Percentiles rank a stretch among this genome's conserved stretches.
phyloP scores from a whole-genome alignment of 352 stramenopile species.

The Globisporangium yorkense region DNA sequence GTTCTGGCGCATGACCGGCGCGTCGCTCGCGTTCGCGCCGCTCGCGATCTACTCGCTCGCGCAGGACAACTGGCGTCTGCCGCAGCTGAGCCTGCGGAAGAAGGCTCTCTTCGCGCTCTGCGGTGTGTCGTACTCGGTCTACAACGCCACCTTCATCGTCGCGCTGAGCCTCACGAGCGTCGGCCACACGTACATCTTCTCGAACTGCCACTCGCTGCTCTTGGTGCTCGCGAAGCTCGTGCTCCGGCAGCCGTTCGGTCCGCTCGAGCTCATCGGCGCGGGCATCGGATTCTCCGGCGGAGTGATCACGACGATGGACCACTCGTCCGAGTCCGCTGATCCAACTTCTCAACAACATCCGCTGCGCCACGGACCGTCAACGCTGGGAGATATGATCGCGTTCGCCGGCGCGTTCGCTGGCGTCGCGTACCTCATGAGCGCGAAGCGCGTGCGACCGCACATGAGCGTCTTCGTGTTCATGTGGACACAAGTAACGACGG shows the following conservation, averaged over 20 bases:
- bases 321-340: slow-evolving; percentile 1
- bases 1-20: slow-evolving; percentile 48
- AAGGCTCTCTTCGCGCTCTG: slow-evolving; percentile 22
- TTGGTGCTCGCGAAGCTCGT: slow-evolving; percentile 44
- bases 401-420: slow-evolving; percentile 44
- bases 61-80: slow-evolving; percentile 15
- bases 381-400: slow-evolving; percentile 41
- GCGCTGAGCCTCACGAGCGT: slow-evolving; percentile 45
- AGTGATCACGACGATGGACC: slow-evolving; percentile 35
- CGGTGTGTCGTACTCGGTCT: slow-evolving; percentile 29
- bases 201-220: slow-evolving; percentile 50
- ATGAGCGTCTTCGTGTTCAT: slow-evolving; percentile 39
- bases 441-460: slow-evolving; percentile 31
- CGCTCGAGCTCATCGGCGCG: slow-evolving; percentile 33
- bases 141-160: slow-evolving; percentile 45
- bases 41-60: slow-evolving; percentile 22
- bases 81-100: slow-evolving; percentile 12
- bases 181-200: slow-evolving; percentile 53
- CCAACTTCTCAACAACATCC: not conserved
- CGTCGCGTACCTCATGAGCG: slow-evolving; percentile 37
- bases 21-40: slow-evolving; percentile 27
- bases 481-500: slow-evolving; percentile 28
- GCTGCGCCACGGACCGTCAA: slow-evolving; percentile 1
- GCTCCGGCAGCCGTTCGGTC: slow-evolving; percentile 22
- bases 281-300: slow-evolving; percentile 33